Base-by-base conservation (phyloP, 2,329 filamentous ascomycete genomes). In the Colletotrichum noveboracense region DNA sequence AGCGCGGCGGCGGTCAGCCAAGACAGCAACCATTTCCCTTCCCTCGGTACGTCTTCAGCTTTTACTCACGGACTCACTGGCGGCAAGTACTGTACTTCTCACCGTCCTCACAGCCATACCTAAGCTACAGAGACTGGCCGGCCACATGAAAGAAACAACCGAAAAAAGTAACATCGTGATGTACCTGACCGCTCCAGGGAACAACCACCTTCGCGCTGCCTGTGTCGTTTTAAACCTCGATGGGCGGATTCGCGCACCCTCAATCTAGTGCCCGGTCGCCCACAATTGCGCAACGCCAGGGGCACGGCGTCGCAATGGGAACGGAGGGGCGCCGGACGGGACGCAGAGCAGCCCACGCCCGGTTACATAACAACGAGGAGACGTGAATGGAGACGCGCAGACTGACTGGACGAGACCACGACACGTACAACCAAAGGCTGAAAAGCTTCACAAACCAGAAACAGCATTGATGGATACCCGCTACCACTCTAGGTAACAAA, bases 271-370 rank as follows among this genome's bases (percentile, higher is more conserved):
- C 65, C 43, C 70, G 73, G 64, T 60, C 60, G 58, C 38, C 73
- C 70, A 75, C 64, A 68, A 75, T 75, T 68, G 64, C 70, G 70
- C 70, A 75, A 69, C 70, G 32, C 38, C 64, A 75, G 64, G 73
- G 73, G 56, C 69, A 68, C 73, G 38, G 56, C 73, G 73, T 75
- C 73, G 73, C 43, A 75, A 64, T 73, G 64, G 61, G 61, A 21
- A 66, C 61, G 62, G 67, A 61, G 58, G 43, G 48, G 26, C 14
- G 10, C 16, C 16, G 21, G 28, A n/a, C 58, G 58, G 58, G 18
- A 61, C 21, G 14, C 21, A 28, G 24, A 58, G 55, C 13, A 30
- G 55, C 26, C 55, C 55, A 58, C 61, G 61, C n/a, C 14, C 14
- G 55, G 66, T 30, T n/a, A 56, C 61, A 56, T 10, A 69, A 28